A percentile compares a stretch with the other conserved stretches of the same genome.
Evolutionary conservation across 2,329 filamentous ascomycete genomes (phyloP).

Genomic region (Hypoxylon sp.): DNA sequence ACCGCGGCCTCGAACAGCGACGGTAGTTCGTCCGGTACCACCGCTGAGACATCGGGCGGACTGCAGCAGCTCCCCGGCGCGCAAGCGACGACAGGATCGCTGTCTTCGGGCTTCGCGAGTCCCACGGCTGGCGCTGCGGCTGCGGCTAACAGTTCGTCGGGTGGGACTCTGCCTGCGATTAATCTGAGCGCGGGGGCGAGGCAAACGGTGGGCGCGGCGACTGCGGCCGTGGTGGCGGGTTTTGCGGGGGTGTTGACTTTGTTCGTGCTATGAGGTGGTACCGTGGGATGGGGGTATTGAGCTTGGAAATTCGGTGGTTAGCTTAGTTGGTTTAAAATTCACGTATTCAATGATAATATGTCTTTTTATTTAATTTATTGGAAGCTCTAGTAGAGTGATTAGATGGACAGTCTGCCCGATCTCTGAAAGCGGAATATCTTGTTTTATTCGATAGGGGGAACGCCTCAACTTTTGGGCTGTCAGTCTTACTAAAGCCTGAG

Average conservation of each 20-base stretch:
- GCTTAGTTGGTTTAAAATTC: neutral
- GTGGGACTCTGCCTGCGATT: constrained; percentile 19
- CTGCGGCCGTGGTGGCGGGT: constrained; percentile 32
- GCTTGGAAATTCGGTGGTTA: neutral
- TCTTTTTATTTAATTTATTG: neutral
- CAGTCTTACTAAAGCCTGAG: neutral
- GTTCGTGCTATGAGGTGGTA: constrained; percentile 30
- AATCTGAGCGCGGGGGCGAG: constrained; percentile 32
- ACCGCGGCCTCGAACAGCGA: constrained; percentile 18
- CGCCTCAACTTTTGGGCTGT: neutral
- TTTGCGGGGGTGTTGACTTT: constrained; percentile 28
- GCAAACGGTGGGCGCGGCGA: constrained; percentile 11
- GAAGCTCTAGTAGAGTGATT: neutral
- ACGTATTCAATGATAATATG: neutral
- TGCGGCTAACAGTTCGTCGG: neutral
- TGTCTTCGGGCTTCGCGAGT: constrained; percentile 15
- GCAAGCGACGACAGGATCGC: constrained; percentile 30
- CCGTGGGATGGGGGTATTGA: neutral
- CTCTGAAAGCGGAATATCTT: neutral
- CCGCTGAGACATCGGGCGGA: constrained; percentile 22
- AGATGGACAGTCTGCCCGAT: neutral
- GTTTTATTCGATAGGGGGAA: too few relatives aligned
- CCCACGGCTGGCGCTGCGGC: constrained; percentile 23
- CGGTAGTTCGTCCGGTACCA: constrained; percentile 13
- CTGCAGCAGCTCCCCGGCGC: constrained; percentile 29